Conservation (phyloP, 2,329 filamentous ascomycete genomes). For the Pezicula rhizophila region DNA sequence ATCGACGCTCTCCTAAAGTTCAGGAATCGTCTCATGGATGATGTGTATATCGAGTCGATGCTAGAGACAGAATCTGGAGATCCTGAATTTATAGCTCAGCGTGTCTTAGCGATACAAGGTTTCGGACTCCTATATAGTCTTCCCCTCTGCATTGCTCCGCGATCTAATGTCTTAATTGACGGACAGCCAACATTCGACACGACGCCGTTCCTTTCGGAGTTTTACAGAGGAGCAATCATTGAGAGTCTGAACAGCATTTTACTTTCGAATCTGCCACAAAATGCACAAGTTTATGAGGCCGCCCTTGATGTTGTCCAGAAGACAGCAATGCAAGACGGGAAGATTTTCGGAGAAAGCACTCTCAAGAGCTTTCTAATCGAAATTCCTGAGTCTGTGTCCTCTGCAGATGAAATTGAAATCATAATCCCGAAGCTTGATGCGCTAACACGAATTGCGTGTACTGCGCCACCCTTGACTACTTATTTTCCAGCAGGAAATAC, state of each 20-base stretch:
- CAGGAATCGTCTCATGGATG: constrained; percentile 10
- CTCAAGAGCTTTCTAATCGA: constrained; percentile 17
- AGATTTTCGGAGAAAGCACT: constrained; percentile 17
- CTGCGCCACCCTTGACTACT: neutral
- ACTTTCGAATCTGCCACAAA: constrained; percentile 2
- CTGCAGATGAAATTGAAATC: constrained; percentile 5
- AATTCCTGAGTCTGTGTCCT: constrained; percentile 15
- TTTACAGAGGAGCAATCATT: constrained; percentile 18
- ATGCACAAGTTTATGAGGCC: constrained; percentile 12
- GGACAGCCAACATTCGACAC: neutral
- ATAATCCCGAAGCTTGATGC: constrained; percentile 13
- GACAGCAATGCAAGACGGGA: constrained; percentile 17
- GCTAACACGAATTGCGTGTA: constrained; percentile 14
- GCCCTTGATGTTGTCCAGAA: constrained; percentile 17
- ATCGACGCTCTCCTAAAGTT: constrained; percentile 5
- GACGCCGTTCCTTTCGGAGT: constrained; percentile 10
- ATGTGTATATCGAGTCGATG: constrained; percentile 19
- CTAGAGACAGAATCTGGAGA: constrained; percentile 1
- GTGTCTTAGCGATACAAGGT: constrained; percentile 19
- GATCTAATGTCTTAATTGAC: neutral
- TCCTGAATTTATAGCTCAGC: constrained; percentile 12
- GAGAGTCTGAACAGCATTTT: constrained; percentile 18
- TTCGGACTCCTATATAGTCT: constrained; percentile 18
- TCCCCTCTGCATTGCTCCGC: constrained; percentile 4
- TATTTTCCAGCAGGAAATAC: neutral